A percentile compares a stretch with the other conserved stretches of the same genome.
These are phyloP conservation scores for Monosporascus cannonballus DNA, from an alignment of 2,329 filamentous ascomycete genomes.

Conservation along the genomic window DNA sequence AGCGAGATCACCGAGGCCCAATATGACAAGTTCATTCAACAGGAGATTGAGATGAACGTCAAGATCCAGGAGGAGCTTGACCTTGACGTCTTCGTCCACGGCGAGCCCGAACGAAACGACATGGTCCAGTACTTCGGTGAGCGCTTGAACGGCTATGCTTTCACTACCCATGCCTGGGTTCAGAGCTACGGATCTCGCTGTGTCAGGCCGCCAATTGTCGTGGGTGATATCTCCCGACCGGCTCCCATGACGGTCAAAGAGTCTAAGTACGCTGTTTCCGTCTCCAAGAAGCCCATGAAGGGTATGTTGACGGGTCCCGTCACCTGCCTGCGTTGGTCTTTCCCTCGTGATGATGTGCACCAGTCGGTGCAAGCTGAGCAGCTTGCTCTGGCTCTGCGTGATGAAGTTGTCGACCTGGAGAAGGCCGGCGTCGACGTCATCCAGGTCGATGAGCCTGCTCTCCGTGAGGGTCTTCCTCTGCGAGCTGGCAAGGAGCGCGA, in stretches of 20 bases:
- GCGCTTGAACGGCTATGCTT: slow-evolving; percentile 91
- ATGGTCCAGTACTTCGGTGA: slow-evolving; percentile 99
- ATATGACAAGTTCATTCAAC: slow-evolving; percentile 99
- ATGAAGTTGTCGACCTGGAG: slow-evolving; percentile 98
- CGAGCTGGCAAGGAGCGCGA: slow-evolving; percentile 90
- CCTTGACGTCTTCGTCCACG: slow-evolving; percentile 95
- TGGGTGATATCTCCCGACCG: slow-evolving; percentile 96
- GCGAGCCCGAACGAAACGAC: slow-evolving; percentile 99
- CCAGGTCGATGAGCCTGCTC: slow-evolving; percentile 97
- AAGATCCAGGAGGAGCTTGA: slow-evolving; percentile 97
- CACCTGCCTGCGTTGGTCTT: slow-evolving; percentile 98
- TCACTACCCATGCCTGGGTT: slow-evolving; percentile 99
- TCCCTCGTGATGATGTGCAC: slow-evolving; percentile 99
- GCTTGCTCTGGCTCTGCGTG: slow-evolving; percentile 94
- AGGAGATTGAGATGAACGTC: slow-evolving; percentile 93
- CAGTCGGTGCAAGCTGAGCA: slow-evolving; percentile 99
- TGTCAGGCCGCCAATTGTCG: slow-evolving; percentile 95
- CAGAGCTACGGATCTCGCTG: slow-evolving; percentile 98
- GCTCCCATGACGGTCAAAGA: slow-evolving; percentile 99
- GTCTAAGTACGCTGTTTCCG: slow-evolving; percentile 94
- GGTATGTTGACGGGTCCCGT: slow-evolving; percentile 99
- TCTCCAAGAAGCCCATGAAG: slow-evolving; percentile 99
- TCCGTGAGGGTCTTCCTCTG: slow-evolving; percentile 98
- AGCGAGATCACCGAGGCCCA: slow-evolving; percentile 85
- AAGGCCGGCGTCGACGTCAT: slow-evolving; percentile 95